Evolutionary conservation across 73 alveolate species (phyloP).

Genomic region (Tetrahymena thermophila): DNA sequence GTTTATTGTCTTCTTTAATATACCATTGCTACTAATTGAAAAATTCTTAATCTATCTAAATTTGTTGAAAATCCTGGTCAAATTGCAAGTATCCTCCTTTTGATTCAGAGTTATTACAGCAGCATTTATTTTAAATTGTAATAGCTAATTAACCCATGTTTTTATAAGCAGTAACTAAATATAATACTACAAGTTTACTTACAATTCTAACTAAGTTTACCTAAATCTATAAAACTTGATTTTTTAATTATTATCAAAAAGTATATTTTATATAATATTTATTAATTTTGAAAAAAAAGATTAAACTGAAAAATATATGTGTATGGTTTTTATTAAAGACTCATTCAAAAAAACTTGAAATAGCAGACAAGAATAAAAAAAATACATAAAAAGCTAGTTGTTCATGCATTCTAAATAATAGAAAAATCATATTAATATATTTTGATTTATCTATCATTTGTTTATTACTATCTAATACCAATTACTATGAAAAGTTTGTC

Average conservation of each 20-base stretch:
- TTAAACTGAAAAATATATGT: neutral
- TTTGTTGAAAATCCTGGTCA: neutral
- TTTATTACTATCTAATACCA: neutral
- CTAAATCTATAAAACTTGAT: neutral
- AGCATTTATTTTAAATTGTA: neutral
- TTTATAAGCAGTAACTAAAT: neutral
- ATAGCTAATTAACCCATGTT: neutral
- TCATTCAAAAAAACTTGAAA: neutral
- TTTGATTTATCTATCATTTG: neutral
- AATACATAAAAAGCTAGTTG: neutral
- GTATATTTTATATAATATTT: neutral
- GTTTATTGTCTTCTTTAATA: constrained; percentile 21
- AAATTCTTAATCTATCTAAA: constrained; percentile 10
- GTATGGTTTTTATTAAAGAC: neutral
- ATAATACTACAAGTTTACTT: neutral
- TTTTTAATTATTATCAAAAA: neutral
- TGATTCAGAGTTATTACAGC: neutral
- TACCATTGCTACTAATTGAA: constrained; percentile 35
- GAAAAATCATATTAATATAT: neutral
- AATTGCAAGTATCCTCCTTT: neutral
- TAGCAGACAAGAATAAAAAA: neutral
- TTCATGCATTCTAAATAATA: neutral
- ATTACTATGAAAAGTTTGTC: neutral
- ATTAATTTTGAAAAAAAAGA: neutral
- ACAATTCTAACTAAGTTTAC: neutral